A percentile compares a stretch with the other conserved stretches of the same genome.
These are phyloP conservation scores for Aspergillus steynii DNA, from an alignment of 495 filamentous ascomycete species.

Conservation along the genomic window DNA sequence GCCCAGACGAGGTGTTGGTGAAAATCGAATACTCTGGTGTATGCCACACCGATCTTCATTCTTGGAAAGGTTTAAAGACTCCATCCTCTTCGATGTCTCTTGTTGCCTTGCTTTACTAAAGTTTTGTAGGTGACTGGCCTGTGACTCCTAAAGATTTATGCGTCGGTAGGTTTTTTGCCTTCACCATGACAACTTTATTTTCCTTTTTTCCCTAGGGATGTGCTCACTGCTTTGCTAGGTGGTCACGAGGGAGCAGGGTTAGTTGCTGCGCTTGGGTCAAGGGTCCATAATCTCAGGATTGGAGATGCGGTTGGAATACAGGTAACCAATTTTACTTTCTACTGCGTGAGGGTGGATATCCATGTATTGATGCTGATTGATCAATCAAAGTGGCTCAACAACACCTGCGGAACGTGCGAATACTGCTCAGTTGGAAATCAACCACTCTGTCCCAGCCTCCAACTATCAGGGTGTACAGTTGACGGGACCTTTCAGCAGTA, in stretches of 20 bases:
- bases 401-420: constrained; percentile 15
- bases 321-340: background rate
- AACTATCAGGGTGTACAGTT: constrained; percentile 16
- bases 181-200: background rate
- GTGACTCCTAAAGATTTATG: constrained; percentile 2
- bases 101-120: background rate
- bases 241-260: constrained; percentile 11
- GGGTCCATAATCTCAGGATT: constrained; percentile 3
- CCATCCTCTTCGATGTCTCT: background rate
- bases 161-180: constrained; percentile 7
- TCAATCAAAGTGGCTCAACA: constrained; percentile 11
- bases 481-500: constrained; percentile 25
- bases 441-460: constrained; percentile 11
- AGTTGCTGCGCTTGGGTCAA: background rate
- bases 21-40: constrained; percentile 13
- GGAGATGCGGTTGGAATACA: constrained; percentile 12
- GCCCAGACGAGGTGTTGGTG: constrained; percentile 12
- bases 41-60: constrained; percentile 13
- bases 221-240: background rate
- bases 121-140: constrained; percentile 8
- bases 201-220: background rate
- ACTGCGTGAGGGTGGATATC: too few relatives aligned
- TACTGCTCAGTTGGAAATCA: constrained; percentile 10
- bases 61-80: constrained; percentile 10
- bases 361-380: background rate